Evolutionary conservation across 345 rosid genomes (phyloP).

Genomic region (Iberis pinnata): DNA sequence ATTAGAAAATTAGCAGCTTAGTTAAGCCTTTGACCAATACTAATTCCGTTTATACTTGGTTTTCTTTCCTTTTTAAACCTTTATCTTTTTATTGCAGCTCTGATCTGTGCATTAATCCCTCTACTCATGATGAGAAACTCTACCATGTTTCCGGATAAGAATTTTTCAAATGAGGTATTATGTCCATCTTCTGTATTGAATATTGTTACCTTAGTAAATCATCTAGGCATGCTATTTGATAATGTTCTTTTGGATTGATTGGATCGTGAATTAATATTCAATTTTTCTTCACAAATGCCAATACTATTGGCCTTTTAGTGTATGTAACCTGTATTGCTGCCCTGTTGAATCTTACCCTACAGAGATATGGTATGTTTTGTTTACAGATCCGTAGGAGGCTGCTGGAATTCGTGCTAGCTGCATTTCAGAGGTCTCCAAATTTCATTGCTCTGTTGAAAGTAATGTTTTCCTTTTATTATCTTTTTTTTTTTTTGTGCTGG

Average conservation of each 20-base stretch:
- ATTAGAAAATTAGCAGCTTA: background rate
- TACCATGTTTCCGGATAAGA: constrained; percentile 66
- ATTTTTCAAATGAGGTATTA: constrained; percentile 66
- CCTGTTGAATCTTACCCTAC: constrained; percentile 1
- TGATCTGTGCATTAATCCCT: constrained; percentile 85
- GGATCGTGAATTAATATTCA: background rate
- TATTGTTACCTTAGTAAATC: background rate
- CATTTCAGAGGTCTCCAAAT: constrained; percentile 79
- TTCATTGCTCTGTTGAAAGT: constrained; percentile 82
- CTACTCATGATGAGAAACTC: constrained; percentile 76
- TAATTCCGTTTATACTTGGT: constrained; percentile 1
- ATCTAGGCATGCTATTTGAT: background rate
- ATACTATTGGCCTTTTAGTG: constrained; percentile 1
- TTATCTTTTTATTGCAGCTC: constrained; percentile 45
- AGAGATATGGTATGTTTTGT: background rate
- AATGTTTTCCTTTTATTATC: constrained; percentile 12
- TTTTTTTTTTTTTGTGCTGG: background rate
- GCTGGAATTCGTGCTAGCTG: constrained; percentile 79
- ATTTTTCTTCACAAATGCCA: background rate
- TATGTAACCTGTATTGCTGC: background rate
- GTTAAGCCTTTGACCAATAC: constrained; percentile 1
- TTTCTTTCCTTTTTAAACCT: background rate
- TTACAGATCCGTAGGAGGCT: constrained; percentile 72
- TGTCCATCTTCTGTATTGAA: constrained; percentile 2
- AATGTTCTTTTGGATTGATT: background rate